phyloP scores from a whole-genome alignment of 2,329 filamentous ascomycete genomes.

The Diaporthe destruens region DNA sequence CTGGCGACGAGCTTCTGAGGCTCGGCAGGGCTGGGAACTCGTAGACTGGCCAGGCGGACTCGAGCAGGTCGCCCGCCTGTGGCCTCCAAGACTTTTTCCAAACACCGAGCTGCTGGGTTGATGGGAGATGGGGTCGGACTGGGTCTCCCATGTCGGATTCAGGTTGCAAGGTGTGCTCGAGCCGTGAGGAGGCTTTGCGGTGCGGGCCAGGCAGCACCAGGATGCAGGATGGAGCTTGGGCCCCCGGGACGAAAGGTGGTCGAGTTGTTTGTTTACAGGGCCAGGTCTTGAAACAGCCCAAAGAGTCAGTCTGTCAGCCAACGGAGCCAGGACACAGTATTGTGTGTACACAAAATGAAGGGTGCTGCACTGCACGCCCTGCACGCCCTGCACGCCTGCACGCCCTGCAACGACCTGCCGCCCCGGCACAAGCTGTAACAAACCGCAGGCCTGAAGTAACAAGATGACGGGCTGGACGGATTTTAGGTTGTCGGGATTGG shows the following conservation, averaged over 20 bases:
- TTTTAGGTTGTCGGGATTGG: constrained; percentile 2
- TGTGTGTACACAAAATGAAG: too few species aligned
- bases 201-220: not conserved
- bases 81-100: too few species aligned
- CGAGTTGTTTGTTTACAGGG: constrained; percentile 27
- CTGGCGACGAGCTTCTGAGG: not conserved
- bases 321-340: not conserved
- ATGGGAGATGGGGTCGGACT: constrained; percentile 34
- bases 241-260: constrained; percentile 22
- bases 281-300: constrained; percentile 28
- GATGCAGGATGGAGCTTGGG: constrained; percentile 6
- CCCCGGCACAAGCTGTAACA: constrained; percentile 9
- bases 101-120: not conserved
- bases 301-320: not conserved
- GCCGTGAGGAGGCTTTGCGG: constrained; percentile 30
- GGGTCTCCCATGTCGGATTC: constrained; percentile 27
- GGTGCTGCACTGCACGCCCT: not conserved
- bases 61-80: not conserved
- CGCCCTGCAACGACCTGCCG: too few species aligned
- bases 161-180: constrained; percentile 41
- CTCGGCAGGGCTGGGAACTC: too few species aligned
- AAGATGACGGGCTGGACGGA: constrained; percentile 4
- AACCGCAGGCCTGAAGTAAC: not conserved
- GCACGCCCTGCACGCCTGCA: too few species aligned
- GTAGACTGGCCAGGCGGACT: not conserved